Evolutionary conservation across 805 yeast genomes (phyloP), one percentile per base, ranked within the genome.

Genomic region (Yarrowia porcina): DNA sequence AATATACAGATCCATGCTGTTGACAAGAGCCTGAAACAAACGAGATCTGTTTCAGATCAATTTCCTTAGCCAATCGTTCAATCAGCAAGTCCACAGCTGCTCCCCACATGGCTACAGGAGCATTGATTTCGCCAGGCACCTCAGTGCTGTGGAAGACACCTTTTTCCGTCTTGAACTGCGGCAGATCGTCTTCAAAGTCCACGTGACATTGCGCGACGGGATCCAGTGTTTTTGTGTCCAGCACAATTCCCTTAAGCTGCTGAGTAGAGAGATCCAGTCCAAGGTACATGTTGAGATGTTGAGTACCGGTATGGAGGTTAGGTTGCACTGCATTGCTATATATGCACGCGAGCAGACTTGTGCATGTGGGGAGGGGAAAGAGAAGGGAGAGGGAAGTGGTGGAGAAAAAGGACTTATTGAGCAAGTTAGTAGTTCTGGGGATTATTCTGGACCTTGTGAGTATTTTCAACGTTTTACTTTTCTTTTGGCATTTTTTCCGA

Each of bases 191-290:
- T 67, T 89, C 96, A 68, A 91, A 90, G 66, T 86, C 91, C 13
- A 91, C 87, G 33, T 83, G 71, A 67, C 81, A 88, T 8, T 88
- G 80, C 41, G 79, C 74, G 30, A 83, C 77, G 27, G 84, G 84
- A 36, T 79, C 74, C 63, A 90, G 76, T 2, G 52, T 45, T 10
- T 76, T 68, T 11, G 76, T 79, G 71, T 84, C 77, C 32, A 89
- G 82, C 25, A 87, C 86, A 44, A 90, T 80, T 47, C 89, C 82
- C 73, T 91, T 91, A 68, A 92, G 76, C 70, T 90, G 97, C 72
- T 91, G 97, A 15, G 97, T 91, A 1, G 96, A 89, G 27, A 92
- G 78, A 72, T 92, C 97, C 69, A 90, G 83, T 0, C 97, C 97
- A 65, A 59, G 49, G 30, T 38, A 64, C 56, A 59, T 56, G 44